Percentiles rank a stretch among this genome's conserved stretches.
Conservation (phyloP, 1,284 basidiomycete genomes). For the Neolentinus lepideus region DNA sequence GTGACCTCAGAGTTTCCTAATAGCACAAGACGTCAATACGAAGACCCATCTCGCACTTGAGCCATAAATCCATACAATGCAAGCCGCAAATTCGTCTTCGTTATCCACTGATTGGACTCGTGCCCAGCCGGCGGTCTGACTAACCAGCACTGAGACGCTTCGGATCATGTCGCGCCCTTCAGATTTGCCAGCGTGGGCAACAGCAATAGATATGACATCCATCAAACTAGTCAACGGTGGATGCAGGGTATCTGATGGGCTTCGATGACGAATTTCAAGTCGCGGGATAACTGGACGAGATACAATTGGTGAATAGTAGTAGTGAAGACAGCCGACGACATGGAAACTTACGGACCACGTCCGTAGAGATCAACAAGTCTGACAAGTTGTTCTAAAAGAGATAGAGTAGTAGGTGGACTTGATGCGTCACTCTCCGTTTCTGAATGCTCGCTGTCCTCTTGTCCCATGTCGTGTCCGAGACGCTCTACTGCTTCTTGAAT, state of each 20-base stretch:
- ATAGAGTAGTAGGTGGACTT: background rate
- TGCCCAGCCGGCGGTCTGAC: background rate
- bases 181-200: background rate
- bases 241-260: background rate
- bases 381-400: background rate
- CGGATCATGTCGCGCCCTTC: background rate
- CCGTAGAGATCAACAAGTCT: background rate
- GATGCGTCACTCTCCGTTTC: background rate
- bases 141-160: background rate
- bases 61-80: background rate
- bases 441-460: constrained; percentile 19
- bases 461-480: constrained; percentile 29
- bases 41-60: background rate
- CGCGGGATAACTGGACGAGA: background rate
- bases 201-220: background rate
- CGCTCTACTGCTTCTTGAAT: constrained; percentile 52
- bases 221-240: background rate
- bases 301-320: background rate
- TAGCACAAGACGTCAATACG: background rate
- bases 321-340: background rate
- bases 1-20: background rate
- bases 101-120: background rate
- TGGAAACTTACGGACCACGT: background rate
- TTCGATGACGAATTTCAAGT: background rate
- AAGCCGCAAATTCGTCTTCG: background rate